These are phyloP conservation scores for Salvia hispanica DNA, from an alignment of 257 asterid genomes.

Conservation along the genomic window DNA sequence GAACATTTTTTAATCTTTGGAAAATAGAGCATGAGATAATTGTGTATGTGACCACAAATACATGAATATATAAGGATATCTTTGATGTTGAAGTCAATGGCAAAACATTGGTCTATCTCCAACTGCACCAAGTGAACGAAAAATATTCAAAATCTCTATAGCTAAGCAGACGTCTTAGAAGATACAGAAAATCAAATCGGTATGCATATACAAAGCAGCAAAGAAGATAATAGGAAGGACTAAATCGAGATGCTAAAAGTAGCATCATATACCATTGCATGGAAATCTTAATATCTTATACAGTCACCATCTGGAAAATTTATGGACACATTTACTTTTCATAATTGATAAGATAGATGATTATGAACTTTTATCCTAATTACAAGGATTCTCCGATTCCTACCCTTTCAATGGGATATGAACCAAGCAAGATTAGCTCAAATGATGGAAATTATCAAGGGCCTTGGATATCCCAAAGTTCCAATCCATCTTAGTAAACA, in stretches of 20 bases:
- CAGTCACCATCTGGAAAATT: no score
- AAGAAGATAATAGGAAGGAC: constrained; percentile 16
- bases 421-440: no score
- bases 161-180: constrained; percentile 21
- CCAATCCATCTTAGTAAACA: no score
- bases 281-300: no score
- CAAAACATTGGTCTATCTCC: constrained; percentile 84
- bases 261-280: no score
- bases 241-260: constrained; percentile 21
- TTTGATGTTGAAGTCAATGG: constrained; percentile 80
- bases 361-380: no score
- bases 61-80: constrained; percentile 61
- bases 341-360: no score
- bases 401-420: no score
- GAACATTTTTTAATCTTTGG: neutral
- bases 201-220: constrained; percentile 14
- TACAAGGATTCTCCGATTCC: no score
- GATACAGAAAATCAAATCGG: constrained; percentile 17
- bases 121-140: constrained; percentile 56
- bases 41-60: constrained; percentile 10
- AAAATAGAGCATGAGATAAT: neutral
- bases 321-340: no score
- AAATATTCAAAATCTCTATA: constrained; percentile 27
- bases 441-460: no score
- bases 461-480: no score